These are phyloP conservation scores for Geosmithia morbida DNA, from an alignment of 2,329 filamentous ascomycete genomes.

Conservation along the genomic window DNA sequence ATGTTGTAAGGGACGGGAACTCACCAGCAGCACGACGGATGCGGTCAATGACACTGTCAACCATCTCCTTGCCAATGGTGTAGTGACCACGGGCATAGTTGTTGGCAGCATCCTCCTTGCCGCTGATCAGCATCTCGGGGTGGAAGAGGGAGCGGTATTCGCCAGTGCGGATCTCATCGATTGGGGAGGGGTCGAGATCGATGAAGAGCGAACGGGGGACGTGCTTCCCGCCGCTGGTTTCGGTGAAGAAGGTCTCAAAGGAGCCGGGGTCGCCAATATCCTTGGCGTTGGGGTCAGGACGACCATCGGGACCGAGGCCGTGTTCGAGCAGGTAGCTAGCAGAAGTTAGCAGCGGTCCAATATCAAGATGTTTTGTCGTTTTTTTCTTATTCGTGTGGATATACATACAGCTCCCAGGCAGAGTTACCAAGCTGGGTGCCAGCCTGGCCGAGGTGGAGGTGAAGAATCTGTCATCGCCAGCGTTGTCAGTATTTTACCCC, in stretches of 20 bases:
- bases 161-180: conserved; percentile 60
- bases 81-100: conserved; percentile 68
- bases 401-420: conserved; percentile 60
- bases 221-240: conserved; percentile 58
- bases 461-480: conserved; percentile 35
- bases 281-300: conserved; percentile 44
- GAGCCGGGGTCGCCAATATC: conserved; percentile 48
- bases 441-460: conserved; percentile 53
- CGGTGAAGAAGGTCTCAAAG: conserved; percentile 61
- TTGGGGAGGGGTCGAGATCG: conserved; percentile 58
- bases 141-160: conserved; percentile 56
- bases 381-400: conserved; percentile 3
- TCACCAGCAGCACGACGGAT: conserved; percentile 55
- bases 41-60: conserved; percentile 54
- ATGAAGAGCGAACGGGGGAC: conserved; percentile 60
- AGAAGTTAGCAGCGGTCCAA: conserved; percentile 8
- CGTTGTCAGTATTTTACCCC: conserved; percentile 1
- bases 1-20: conserved; percentile 11
- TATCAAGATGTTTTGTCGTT: background rate
- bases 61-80: conserved; percentile 65
- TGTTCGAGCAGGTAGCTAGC: conserved; percentile 58
- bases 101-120: conserved; percentile 66
- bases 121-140: conserved; percentile 56
- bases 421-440: conserved; percentile 62
- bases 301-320: conserved; percentile 50